phyloP scores from a whole-genome alignment of 768 basidiomycete genomes.

The Dacryopinax spathularia region DNA sequence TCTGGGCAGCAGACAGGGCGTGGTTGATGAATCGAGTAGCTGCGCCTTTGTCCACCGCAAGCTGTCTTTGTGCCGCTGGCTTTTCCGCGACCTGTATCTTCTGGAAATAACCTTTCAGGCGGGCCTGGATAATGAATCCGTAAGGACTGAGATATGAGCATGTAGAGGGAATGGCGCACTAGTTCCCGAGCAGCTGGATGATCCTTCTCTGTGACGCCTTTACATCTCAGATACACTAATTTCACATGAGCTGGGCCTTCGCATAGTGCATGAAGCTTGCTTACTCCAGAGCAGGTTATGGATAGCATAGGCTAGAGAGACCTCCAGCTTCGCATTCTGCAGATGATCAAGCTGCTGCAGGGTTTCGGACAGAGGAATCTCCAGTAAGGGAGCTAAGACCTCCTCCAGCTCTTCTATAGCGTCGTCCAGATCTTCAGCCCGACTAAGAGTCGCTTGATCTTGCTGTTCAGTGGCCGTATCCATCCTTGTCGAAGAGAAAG shows the following conservation, averaged over 20 bases:
- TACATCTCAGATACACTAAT: slow-evolving; percentile 65
- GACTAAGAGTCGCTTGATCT: background rate
- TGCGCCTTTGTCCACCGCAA: slow-evolving; percentile 59
- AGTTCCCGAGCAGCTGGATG: slow-evolving; percentile 67
- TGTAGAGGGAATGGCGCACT: slow-evolving; percentile 24
- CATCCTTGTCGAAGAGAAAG: background rate
- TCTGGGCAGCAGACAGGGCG: slow-evolving; percentile 10
- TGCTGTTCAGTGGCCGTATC: slow-evolving; percentile 13
- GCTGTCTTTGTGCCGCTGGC: slow-evolving; percentile 32
- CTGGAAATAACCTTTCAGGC: slow-evolving; percentile 66
- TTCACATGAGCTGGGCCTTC: background rate
- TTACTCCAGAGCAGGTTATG: slow-evolving; percentile 78
- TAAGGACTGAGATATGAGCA: background rate
- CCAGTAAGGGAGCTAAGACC: slow-evolving; percentile 49
- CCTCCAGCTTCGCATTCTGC: slow-evolving; percentile 71
- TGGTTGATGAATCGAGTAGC: slow-evolving; percentile 66
- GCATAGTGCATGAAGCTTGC: slow-evolving; percentile 15
- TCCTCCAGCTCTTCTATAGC: slow-evolving; percentile 53
- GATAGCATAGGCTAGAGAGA: slow-evolving; percentile 61
- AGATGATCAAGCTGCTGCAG: slow-evolving; percentile 50
- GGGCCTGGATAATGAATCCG: slow-evolving; percentile 35
- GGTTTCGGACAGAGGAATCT: slow-evolving; percentile 53
- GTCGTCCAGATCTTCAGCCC: slow-evolving; percentile 10
- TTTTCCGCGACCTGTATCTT: slow-evolving; percentile 68
- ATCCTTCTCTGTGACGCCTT: slow-evolving; percentile 63